phyloP scores from a whole-genome alignment of 305 asterid species.

The Fraxinus latifolia region DNA sequence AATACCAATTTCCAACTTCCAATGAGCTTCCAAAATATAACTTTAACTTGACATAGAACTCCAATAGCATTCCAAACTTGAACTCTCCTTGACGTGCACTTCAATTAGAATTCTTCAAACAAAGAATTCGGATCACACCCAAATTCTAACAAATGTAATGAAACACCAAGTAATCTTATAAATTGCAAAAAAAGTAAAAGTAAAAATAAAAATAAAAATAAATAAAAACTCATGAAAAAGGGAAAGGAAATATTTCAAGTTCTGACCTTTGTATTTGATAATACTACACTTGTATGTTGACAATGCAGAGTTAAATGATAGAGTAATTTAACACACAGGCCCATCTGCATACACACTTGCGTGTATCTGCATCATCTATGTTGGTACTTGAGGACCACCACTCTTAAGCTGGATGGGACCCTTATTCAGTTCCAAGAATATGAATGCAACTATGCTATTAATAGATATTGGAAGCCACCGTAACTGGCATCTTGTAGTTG shows the following conservation, averaged over 20 bases:
- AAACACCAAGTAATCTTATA: neutral
- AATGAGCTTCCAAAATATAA: no score
- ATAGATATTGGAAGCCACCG: neutral
- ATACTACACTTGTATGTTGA: neutral
- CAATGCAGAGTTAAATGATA: neutral
- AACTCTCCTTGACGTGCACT: no score
- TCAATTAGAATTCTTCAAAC: no score
- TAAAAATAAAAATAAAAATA: no score
- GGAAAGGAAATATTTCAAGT: neutral
- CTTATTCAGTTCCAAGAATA: neutral
- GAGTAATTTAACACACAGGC: neutral
- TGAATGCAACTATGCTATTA: neutral
- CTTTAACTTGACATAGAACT: no score
- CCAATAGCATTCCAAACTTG: no score
- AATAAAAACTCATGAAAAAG: neutral
- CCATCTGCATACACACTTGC: neutral
- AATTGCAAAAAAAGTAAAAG: neutral
- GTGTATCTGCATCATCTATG: neutral
- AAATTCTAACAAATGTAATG: neutral
- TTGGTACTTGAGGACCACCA: neutral
- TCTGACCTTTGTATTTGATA: neutral
- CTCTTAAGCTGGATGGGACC: neutral
- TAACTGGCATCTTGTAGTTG: conserved; percentile 2
- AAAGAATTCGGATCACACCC: no score
- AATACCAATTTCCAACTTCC: no score